Evolutionary conservation across 75 land plant species (phyloP), one percentile per base, ranked within the genome.

Genomic region (Sequoia sempervirens): DNA sequence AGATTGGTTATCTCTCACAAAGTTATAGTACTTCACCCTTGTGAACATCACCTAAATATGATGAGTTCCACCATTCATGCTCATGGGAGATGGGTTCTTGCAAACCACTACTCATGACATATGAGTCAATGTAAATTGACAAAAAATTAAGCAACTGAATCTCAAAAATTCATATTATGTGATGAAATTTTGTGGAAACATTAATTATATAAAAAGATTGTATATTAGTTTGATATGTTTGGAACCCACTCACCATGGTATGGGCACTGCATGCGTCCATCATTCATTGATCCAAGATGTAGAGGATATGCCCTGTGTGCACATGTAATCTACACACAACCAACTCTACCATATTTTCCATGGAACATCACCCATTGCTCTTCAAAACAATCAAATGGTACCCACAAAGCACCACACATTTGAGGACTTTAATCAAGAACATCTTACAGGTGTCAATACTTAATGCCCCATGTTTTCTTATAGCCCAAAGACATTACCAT

Each of bases 231-330:
- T 14, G 34, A 50, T 23, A 81, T 17, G 9, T n/a, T 81, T 34
- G 52, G 82, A 47, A 58, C 56, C 38, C 37, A 87, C 92, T 89
- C 80, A 97, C 99, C 99, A 84, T 97, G 99, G 81, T 97, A 97
- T 70, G 99, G 99, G 82, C 99, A 97, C 82, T 94, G 95, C 38
- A 97, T 94, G 1, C 96, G 90, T 23, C 99, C 99, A 40, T 97
- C 94, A 68, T 90, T 92, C 12, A 97, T 94, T 43, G 94, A 86
- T 26, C 99, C 99, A 81, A 97, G 96, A 43, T 98, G 91, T 83
- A 97, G 93, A 30, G 99, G 99, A 84, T 98, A 97, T 37, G 99
- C 95, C 89, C 99, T 88, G 75, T 97, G 99, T 66, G 99, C 99
- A 82, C 99, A 97, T 1, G 96, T 91, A 79, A 96, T 93, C 84